A percentile compares a stretch with the other conserved stretches of the same genome.
Conservation (phyloP, 108 stramenopile species). For the Discostella pseudostelligera region DNA sequence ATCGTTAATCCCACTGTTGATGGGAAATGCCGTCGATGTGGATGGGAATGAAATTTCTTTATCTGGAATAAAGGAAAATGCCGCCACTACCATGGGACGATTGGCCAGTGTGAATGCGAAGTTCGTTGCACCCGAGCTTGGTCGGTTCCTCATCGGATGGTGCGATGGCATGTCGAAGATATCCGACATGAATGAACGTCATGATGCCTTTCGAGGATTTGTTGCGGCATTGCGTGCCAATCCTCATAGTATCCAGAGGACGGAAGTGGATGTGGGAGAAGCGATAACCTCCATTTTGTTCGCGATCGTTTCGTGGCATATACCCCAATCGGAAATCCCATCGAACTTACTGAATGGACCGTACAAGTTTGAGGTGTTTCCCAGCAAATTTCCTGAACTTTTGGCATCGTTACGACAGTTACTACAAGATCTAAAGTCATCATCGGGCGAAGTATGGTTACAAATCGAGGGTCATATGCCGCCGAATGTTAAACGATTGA, state of each 20-base stretch:
- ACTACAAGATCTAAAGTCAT: slow-evolving; percentile 61
- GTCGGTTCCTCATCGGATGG: slow-evolving; percentile 82
- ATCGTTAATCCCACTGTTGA: slow-evolving; percentile 71
- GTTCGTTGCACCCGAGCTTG: slow-evolving; percentile 82
- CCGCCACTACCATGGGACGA: slow-evolving; percentile 84
- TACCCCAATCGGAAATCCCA: slow-evolving; percentile 46
- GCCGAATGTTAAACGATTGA: slow-evolving; percentile 63
- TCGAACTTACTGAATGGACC: slow-evolving; percentile 41
- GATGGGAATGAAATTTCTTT: slow-evolving; percentile 39
- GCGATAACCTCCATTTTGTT: slow-evolving; percentile 65
- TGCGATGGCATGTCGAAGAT: slow-evolving; percentile 72
- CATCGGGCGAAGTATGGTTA: slow-evolving; percentile 65
- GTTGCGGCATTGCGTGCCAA: slow-evolving; percentile 65
- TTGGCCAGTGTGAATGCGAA: slow-evolving; percentile 77
- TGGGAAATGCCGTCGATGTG: slow-evolving; percentile 57
- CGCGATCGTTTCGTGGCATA: slow-evolving; percentile 74
- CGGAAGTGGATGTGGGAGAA: slow-evolving; percentile 44
- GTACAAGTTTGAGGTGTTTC: slow-evolving; percentile 67
- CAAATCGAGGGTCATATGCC: slow-evolving; percentile 60
- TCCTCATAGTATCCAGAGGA: slow-evolving; percentile 66
- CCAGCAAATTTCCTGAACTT: slow-evolving; percentile 56
- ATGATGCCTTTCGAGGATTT: slow-evolving; percentile 80
- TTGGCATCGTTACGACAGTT: slow-evolving; percentile 51
- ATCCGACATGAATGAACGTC: slow-evolving; percentile 60
- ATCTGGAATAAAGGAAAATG: slow-evolving; percentile 85